These are phyloP conservation scores for Penstemon newberryi DNA, from an alignment of 257 asterid genomes.

Conservation along the genomic window DNA sequence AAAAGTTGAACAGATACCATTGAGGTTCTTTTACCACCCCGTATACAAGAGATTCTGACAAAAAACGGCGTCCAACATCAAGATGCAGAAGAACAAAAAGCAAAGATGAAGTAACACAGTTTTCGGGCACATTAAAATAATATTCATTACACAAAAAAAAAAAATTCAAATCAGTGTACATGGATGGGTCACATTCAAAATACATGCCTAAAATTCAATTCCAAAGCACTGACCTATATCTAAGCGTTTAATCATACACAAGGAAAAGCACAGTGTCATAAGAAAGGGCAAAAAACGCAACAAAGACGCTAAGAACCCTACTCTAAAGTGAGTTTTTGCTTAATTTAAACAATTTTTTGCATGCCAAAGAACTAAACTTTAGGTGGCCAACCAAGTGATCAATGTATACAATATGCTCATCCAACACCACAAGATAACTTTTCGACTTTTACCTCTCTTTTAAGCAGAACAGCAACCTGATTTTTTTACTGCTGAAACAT, in stretches of 20 bases:
- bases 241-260: conserved; percentile 32
- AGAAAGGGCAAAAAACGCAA: conserved; percentile 5
- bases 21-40: too few species aligned
- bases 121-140: conserved; percentile 18
- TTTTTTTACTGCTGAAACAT: conserved; percentile 41
- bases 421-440: not conserved
- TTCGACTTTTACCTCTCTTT: not conserved
- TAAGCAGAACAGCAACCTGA: conserved; percentile 37
- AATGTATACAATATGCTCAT: not conserved
- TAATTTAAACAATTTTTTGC: conserved; percentile 22
- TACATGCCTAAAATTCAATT: conserved; percentile 26
- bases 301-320: conserved; percentile 19
- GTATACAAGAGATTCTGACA: too few species aligned
- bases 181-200: conserved; percentile 13
- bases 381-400: conserved; percentile 25
- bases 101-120: not conserved
- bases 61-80: too few species aligned
- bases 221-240: conserved; percentile 28
- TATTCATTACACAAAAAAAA: conserved; percentile 1
- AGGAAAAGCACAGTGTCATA: not conserved
- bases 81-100: not conserved
- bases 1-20: too few species aligned
- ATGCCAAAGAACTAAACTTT: conserved; percentile 18
- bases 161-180: conserved; percentile 25
- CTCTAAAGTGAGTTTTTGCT: conserved; percentile 11